Conservation (phyloP, 2,329 filamentous ascomycete species). For the Cercospora citrullina region DNA sequence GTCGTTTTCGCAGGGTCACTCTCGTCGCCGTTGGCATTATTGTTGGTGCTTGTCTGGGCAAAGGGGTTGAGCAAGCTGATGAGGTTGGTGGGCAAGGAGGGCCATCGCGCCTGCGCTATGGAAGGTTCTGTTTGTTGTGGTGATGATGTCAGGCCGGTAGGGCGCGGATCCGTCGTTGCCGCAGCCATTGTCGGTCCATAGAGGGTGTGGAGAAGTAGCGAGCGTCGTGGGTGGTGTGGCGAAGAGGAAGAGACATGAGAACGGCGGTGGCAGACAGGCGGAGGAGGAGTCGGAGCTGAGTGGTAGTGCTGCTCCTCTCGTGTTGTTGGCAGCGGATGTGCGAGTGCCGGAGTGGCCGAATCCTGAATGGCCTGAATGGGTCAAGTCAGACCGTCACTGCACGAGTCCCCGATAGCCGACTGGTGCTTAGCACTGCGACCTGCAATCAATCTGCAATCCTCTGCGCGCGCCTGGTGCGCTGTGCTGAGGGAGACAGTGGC, state of each 20-base stretch:
- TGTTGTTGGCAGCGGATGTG: neutral
- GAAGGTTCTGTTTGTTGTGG: slow-evolving; percentile 15
- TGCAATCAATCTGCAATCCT: neutral
- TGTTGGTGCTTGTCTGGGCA: slow-evolving; percentile 12
- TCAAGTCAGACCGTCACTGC: neutral
- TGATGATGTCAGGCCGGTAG: slow-evolving; percentile 7
- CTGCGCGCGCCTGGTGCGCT: neutral
- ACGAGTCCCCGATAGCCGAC: neutral
- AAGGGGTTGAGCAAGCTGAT: slow-evolving; percentile 37
- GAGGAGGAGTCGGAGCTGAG: neutral
- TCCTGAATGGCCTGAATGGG: neutral
- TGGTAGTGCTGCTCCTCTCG: neutral
- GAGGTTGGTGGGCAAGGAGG: slow-evolving; percentile 33
- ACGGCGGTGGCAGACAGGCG: neutral
- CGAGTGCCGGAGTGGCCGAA: neutral
- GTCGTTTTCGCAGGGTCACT: slow-evolving; percentile 3
- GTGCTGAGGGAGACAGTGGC: neutral
- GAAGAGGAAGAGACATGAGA: slow-evolving; percentile 2
- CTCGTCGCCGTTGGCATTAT: slow-evolving; percentile 4
- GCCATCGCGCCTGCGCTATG: slow-evolving; percentile 33
- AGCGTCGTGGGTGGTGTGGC: neutral
- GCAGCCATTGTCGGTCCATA: slow-evolving; percentile 23
- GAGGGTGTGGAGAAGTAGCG: neutral
- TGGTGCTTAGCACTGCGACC: neutral
- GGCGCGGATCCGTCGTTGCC: slow-evolving; percentile 17